Conservation (phyloP, 1,284 basidiomycete genomes). For the Crepidotus sp. region DNA sequence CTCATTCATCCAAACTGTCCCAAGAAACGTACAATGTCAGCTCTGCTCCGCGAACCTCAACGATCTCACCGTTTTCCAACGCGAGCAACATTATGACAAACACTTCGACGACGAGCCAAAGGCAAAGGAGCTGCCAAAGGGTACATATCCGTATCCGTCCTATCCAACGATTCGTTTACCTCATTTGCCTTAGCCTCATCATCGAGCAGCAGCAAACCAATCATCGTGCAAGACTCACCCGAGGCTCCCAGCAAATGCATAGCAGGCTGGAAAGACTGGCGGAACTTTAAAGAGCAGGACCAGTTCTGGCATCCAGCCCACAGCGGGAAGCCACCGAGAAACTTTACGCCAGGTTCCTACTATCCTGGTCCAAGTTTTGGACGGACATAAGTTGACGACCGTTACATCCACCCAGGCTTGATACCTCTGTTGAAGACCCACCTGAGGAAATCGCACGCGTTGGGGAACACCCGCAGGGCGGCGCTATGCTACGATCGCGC, state of each 20-base stretch:
- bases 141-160: background rate
- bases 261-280: constrained; percentile 13
- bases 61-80: constrained; percentile 26
- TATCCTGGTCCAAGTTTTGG: background rate
- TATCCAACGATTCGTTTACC: background rate
- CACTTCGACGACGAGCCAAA: constrained; percentile 30
- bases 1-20: background rate
- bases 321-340: constrained; percentile 45
- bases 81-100: constrained; percentile 40
- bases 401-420: constrained; percentile 49
- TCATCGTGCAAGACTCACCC: background rate
- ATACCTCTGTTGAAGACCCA: constrained; percentile 56
- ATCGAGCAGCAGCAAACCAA: background rate
- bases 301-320: constrained; percentile 55
- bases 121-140: too few species aligned
- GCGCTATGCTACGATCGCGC: constrained; percentile 56
- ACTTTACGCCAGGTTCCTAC: constrained; percentile 59
- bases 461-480: constrained; percentile 47
- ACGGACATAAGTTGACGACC: background rate
- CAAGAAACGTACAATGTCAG: constrained; percentile 30
- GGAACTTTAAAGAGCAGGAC: constrained; percentile 32
- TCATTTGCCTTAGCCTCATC: background rate
- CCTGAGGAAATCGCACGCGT: constrained; percentile 42
- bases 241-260: constrained; percentile 15
- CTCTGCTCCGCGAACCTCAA: constrained; percentile 39